phyloP scores from a whole-genome alignment of 768 basidiomycete species.

The Naematelia aurantialba region DNA sequence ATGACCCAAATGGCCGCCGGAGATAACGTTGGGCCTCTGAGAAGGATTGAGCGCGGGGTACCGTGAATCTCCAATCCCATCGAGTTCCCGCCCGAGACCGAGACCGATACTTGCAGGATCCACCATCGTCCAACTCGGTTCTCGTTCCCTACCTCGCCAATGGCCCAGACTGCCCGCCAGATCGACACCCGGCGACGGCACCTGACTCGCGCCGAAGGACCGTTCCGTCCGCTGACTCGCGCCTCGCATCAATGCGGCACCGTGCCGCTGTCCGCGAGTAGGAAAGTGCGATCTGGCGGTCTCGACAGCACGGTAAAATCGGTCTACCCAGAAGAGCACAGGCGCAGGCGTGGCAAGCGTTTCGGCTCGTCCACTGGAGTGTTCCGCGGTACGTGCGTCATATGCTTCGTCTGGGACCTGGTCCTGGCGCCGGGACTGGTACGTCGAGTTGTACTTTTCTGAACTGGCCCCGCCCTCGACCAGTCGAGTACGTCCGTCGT shows the following conservation, averaged over 20 bases:
- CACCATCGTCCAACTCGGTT: conserved; percentile 13
- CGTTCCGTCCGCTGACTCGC: conserved; percentile 23
- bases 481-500: conserved; percentile 8
- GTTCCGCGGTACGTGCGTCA: too few species aligned
- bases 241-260: conserved; percentile 21
- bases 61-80: conserved; percentile 12
- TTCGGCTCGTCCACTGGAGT: too few species aligned
- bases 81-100: conserved; percentile 17
- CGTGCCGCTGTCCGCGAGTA: conserved; percentile 27
- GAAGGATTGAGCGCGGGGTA: conserved; percentile 5
- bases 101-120: conserved; percentile 19
- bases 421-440: too few species aligned
- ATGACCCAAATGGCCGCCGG: neutral
- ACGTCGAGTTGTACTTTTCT: conserved; percentile 23
- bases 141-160: conserved; percentile 10
- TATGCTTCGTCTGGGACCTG: too few species aligned
- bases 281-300: conserved; percentile 30
- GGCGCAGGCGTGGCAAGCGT: too few species aligned
- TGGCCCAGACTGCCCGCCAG: conserved; percentile 3
- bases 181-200: conserved; percentile 11
- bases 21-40: neutral
- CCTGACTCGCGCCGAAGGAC: conserved; percentile 27
- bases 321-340: conserved; percentile 37
- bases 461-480: conserved; percentile 21
- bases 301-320: conserved; percentile 23